These are phyloP conservation scores for Tricholoma terreum DNA, from an alignment of 768 basidiomycete species.

Conservation along the genomic window DNA sequence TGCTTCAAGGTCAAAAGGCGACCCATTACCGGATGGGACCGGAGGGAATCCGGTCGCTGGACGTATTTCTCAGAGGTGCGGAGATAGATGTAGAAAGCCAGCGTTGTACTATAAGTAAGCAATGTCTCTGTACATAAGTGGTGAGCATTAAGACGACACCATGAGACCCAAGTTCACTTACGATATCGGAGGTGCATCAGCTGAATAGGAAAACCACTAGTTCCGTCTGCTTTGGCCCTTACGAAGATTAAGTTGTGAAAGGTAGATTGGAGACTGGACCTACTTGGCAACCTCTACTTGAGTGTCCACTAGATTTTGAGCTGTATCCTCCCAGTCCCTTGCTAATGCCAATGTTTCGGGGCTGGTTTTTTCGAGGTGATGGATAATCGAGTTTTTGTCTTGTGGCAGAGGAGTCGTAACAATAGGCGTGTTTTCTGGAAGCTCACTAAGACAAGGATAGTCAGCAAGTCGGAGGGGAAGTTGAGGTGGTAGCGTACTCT, in stretches of 20 bases:
- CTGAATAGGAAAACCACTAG: constrained; percentile 58
- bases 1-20: constrained; percentile 84
- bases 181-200: constrained; percentile 88
- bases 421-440: constrained; percentile 36
- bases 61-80: constrained; percentile 65
- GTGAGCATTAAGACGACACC: neutral
- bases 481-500: constrained; percentile 28
- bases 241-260: neutral
- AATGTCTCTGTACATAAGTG: constrained; percentile 64
- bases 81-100: constrained; percentile 93
- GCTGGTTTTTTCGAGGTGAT: constrained; percentile 68
- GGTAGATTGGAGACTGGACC: constrained; percentile 16
- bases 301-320: constrained; percentile 46
- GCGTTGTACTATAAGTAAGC: constrained; percentile 83
- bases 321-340: constrained; percentile 80
- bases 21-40: constrained; percentile 65
- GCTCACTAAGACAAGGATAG: constrained; percentile 27
- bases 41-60: constrained; percentile 58
- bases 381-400: constrained; percentile 59
- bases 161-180: constrained; percentile 37
- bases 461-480: neutral
- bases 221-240: constrained; percentile 47
- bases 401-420: constrained; percentile 38
- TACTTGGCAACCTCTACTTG: constrained; percentile 56
- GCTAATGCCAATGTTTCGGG: constrained; percentile 81